Evolutionary conservation across 2,329 filamentous ascomycete species (phyloP).

Genomic region (Cladorrhinum sp.): DNA sequence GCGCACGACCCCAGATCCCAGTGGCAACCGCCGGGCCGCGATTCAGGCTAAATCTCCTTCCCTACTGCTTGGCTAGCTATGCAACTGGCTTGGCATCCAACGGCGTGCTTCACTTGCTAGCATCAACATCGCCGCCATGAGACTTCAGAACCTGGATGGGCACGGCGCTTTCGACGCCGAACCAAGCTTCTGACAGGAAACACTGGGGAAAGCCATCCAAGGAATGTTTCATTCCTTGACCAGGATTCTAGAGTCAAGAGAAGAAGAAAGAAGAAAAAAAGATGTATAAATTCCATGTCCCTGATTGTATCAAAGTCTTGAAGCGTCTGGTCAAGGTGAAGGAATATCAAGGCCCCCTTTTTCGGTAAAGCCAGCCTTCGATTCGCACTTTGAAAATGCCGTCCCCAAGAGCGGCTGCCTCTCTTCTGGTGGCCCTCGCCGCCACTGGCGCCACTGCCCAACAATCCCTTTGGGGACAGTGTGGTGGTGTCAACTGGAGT

Average conservation of each 20-base stretch:
- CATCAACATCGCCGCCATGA: not conserved
- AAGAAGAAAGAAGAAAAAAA: not conserved
- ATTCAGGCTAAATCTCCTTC: slow-evolving; percentile 14
- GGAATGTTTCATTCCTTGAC: not conserved
- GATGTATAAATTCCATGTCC: not conserved
- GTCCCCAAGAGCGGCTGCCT: slow-evolving; percentile 14
- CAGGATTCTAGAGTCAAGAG: not conserved
- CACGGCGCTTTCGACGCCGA: slow-evolving; percentile 1
- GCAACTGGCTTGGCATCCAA: slow-evolving; percentile 1
- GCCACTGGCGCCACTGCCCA: slow-evolving; percentile 18
- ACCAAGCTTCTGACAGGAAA: not conserved
- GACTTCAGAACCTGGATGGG: not conserved
- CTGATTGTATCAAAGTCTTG: not conserved
- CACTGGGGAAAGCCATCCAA: not conserved
- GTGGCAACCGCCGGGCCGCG: slow-evolving; percentile 6
- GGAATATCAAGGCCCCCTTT: not conserved
- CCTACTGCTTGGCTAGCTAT: not conserved
- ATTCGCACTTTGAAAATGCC: slow-evolving; percentile 11
- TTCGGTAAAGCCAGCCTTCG: not conserved
- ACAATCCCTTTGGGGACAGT: slow-evolving; percentile 26
- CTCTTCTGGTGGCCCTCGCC: slow-evolving; percentile 19
- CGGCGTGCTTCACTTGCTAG: not conserved
- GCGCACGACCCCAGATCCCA: not conserved
- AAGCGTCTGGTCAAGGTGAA: not conserved
- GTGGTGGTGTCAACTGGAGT: slow-evolving; percentile 23